Percentiles rank a stretch among this genome's conserved stretches.
These are phyloP conservation scores for Fusarium sp. DNA, from an alignment of 2,329 filamentous ascomycete species.

Conservation along the genomic window DNA sequence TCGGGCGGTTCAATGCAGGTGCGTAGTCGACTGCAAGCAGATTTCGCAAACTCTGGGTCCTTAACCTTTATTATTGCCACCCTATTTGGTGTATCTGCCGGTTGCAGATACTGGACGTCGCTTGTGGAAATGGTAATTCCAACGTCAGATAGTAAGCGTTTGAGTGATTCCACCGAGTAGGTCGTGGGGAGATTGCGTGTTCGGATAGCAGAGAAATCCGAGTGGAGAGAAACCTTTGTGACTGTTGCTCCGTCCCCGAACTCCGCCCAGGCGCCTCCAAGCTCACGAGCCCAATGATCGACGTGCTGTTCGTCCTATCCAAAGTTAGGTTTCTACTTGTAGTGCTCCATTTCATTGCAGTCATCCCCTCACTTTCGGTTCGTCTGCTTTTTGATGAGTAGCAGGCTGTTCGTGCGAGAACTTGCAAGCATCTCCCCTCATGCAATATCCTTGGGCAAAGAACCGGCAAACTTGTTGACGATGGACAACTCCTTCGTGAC, in stretches of 20 bases:
- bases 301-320: not conserved
- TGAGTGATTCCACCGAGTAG: conserved; percentile 40
- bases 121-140: not conserved
- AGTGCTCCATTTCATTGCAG: too few species aligned
- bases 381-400: not conserved
- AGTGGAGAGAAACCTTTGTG: conserved; percentile 50
- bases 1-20: not conserved
- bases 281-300: conserved; percentile 21
- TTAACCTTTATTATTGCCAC: conserved; percentile 21
- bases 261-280: conserved; percentile 49
- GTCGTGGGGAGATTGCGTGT: conserved; percentile 50
- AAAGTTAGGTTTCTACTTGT: too few species aligned
- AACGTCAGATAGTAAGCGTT: conserved; percentile 32
- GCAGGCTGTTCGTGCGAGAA: not conserved
- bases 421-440: not conserved
- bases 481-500: not conserved
- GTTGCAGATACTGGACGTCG: conserved; percentile 1
- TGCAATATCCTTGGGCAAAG: conserved; percentile 1
- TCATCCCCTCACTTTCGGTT: not conserved
- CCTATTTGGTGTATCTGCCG: not conserved
- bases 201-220: conserved; percentile 57
- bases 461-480: not conserved
- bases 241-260: conserved; percentile 55
- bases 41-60: conserved; percentile 24
- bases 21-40: not conserved